Percentiles rank a stretch among this genome's conserved stretches.
These are phyloP conservation scores for Friedmanniomyces simplex DNA, from an alignment of 495 filamentous ascomycete species.

Conservation along the genomic window DNA sequence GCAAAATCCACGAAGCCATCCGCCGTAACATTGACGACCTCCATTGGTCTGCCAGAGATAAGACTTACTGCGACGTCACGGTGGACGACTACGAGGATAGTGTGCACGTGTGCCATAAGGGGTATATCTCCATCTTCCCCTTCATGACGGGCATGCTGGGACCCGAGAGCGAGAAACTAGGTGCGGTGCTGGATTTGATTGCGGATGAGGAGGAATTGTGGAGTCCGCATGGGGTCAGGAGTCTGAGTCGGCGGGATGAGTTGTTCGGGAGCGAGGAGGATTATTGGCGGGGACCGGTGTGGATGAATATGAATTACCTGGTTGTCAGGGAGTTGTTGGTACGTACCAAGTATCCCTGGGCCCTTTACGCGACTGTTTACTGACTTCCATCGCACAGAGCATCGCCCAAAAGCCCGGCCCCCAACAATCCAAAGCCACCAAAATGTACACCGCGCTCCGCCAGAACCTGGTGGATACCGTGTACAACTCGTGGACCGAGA, in stretches of 20 bases:
- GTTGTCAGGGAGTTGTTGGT: slow-evolving; percentile 74
- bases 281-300: slow-evolving; percentile 92
- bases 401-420: slow-evolving; percentile 50
- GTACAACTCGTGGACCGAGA: slow-evolving; percentile 75
- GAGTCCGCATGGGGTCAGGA: slow-evolving; percentile 75
- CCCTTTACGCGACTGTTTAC: too few relatives aligned
- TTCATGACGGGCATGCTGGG: slow-evolving; percentile 74
- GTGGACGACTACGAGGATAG: slow-evolving; percentile 94
- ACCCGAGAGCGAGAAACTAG: slow-evolving; percentile 60
- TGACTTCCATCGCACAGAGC: slow-evolving; percentile 40
- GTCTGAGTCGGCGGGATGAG: slow-evolving; percentile 71
- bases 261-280: slow-evolving; percentile 87
- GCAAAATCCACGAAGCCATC: slow-evolving; percentile 67
- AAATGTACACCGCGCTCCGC: slow-evolving; percentile 66
- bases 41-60: slow-evolving; percentile 72
- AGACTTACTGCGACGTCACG: slow-evolving; percentile 88
- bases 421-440: slow-evolving; percentile 55
- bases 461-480: slow-evolving; percentile 83
- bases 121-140: slow-evolving; percentile 89
- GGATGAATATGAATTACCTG: slow-evolving; percentile 97
- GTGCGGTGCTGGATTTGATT: slow-evolving; percentile 64
- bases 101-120: slow-evolving; percentile 84
- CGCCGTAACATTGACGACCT: slow-evolving; percentile 82
- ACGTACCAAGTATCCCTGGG: too few relatives aligned
- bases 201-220: slow-evolving; percentile 75